Base-by-base conservation (phyloP, 73 alveolate genomes). In the Effrenium voratum region DNA sequence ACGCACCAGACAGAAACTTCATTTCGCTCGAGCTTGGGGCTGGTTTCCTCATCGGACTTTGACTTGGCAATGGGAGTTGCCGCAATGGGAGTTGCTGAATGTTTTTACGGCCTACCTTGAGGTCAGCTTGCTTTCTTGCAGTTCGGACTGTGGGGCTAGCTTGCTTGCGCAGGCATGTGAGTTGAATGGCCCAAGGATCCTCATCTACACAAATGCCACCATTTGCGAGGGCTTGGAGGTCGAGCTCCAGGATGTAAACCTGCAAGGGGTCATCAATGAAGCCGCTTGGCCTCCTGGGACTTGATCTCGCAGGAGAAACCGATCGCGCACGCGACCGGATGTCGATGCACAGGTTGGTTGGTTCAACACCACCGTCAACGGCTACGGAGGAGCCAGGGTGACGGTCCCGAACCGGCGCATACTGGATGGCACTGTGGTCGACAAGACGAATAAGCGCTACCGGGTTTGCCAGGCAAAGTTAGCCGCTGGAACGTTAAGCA, bases 321-420 rank as follows among this genome's bases (percentile, higher is more conserved):
- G n/a, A n/a, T n/a, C n/a, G n/a, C n/a, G n/a, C n/a, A n/a, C n/a
- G n/a, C n/a, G n/a, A n/a, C n/a, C n/a, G n/a, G n/a, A n/a, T n/a
- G n/a, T n/a, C n/a, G 72, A 22, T 13, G 19, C 43, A 41, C 45
- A 91, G 98, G 98, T 91, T 19, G 98, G 98, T 30, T 91, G 98
- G 98, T 91, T 91, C 98, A 70, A 91, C 90, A 91, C 98, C 47
- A 68, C 90, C 22, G 98, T 91, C 50, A 91, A 91, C 40, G 98
- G 98, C 90, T 91, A 91, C 77, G 98, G 72, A n/a, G 98, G 98
- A 55, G 46, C 90, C 30, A 88, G 90, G 0, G 90, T 91, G 80
- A 72, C 90, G 6, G 98, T 91, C 36, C 98, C 98, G 44, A 91
- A 91, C 79, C 98, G 98, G 30, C 87, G 90, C 15, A 73, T 91